Evolutionary conservation across 176 grass and related monocot species (phyloP), one percentile per base, ranked within the genome.

Genomic region (Neostapfia colusana): DNA sequence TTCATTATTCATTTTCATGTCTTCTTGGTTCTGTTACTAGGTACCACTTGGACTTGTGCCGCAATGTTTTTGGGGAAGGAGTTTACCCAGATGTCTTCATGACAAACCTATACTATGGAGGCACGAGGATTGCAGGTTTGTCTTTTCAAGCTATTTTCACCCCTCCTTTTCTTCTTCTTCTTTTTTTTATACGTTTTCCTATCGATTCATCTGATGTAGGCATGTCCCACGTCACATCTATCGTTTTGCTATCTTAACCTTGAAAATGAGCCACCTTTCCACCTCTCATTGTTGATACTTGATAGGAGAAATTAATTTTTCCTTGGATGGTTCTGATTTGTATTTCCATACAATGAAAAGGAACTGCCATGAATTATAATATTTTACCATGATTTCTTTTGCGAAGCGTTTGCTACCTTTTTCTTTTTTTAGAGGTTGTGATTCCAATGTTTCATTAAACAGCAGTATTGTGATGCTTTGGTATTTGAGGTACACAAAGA

Each of bases 31-130:
- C 63, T 83, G 15, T 80, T 82, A 73, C 9, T 69, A 98, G 95
- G 89, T 98, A 98, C 69, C 89, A 98, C 86, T 86, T 98, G 79
- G 87, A 98, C 70, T 79, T 98, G 73, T 98, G 95, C 83, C 85
- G 69, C 86, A 94, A 98, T 75, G 78, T 98, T 75, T 94, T 98
- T 71, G 89, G 95, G 50, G 86, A 98, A 86, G 91, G 89, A 45
- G 87, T 98, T 46, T 98, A 94, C 53, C 95, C 95, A 72, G 84
- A 90, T 49, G 91, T 98, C 59, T 93, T 91, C 66, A 92, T 94
- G 87, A 98, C 95, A 44, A 98, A 98, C 67, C 76, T 98, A 62
- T 98, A 94, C 61, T 94, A 98, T 63, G 95, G 95, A 41, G 91
- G 95, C 76, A 92, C 89, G 67, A 70, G 74, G 92, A 93, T 98